Conservation (phyloP, 2,329 filamentous ascomycete species). For the Sclerotinia trifoliorum region DNA sequence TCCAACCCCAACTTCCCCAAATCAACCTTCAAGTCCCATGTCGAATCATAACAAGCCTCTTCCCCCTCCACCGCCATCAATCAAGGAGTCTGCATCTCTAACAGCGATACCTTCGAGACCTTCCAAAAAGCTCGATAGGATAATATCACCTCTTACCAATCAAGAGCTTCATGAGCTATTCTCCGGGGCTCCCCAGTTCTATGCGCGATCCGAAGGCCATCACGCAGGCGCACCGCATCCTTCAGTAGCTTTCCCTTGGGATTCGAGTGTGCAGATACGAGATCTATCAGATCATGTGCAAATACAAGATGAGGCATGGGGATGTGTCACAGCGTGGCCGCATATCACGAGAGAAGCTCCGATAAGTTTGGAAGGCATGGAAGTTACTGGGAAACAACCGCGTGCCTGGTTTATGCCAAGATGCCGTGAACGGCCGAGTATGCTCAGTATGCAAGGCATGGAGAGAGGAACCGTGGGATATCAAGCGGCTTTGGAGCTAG, state of each 20-base stretch:
- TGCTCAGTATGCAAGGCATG: constrained; percentile 69
- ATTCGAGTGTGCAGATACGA: constrained; percentile 58
- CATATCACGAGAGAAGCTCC: constrained; percentile 55
- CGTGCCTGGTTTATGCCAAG: constrained; percentile 36
- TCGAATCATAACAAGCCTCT: constrained; percentile 56
- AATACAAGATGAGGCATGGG: constrained; percentile 63
- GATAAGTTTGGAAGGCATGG: constrained; percentile 42
- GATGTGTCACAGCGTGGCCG: constrained; percentile 60
- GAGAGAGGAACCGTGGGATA: constrained; percentile 71
- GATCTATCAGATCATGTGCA: constrained; percentile 65
- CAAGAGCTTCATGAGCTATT: constrained; percentile 67
- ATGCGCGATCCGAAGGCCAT: constrained; percentile 59
- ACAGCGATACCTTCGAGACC: constrained; percentile 40
- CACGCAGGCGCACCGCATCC: constrained; percentile 60
- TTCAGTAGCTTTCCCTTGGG: constrained; percentile 66
- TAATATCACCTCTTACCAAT: constrained; percentile 59
- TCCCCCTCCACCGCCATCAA: constrained; percentile 49
- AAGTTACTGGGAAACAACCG: constrained; percentile 30
- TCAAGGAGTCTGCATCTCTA: constrained; percentile 43
- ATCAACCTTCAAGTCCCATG: constrained; percentile 28
- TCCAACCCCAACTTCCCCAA: constrained; percentile 21
- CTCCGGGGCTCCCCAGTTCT: constrained; percentile 73
- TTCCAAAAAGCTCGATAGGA: constrained; percentile 47
- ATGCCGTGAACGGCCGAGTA: constrained; percentile 53
- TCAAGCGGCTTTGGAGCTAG: constrained; percentile 64